Conservation (phyloP, 139 green algal species). For the Chlamydomonas incerta region DNA sequence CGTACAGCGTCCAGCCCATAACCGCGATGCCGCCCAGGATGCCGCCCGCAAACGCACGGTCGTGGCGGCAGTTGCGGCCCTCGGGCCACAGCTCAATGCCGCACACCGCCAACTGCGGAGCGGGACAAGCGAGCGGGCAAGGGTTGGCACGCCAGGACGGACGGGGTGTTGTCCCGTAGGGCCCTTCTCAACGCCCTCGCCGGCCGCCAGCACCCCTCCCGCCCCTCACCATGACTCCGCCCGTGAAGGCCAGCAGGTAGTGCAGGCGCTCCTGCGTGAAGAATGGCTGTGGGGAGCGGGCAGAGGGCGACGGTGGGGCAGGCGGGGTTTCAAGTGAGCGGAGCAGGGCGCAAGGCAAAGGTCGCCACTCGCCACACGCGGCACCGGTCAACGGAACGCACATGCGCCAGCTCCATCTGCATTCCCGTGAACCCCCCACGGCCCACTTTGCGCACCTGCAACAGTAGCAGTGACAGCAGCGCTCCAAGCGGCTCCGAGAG, state of each 20-base stretch:
- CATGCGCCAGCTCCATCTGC: too few relatives aligned
- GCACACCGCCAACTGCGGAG: slow-evolving; percentile 79
- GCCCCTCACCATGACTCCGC: slow-evolving; percentile 84
- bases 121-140: too few relatives aligned
- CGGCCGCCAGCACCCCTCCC: background rate
- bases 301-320: too few relatives aligned
- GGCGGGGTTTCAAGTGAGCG: too few relatives aligned
- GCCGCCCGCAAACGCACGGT: slow-evolving; percentile 69
- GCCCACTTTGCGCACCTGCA: slow-evolving; percentile 53
- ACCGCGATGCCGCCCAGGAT: slow-evolving; percentile 67
- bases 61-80: slow-evolving; percentile 75
- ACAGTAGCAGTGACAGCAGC: slow-evolving; percentile 76
- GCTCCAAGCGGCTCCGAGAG: slow-evolving; percentile 89
- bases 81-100: slow-evolving; percentile 90
- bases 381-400: too few relatives aligned
- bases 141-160: too few relatives aligned
- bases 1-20: slow-evolving; percentile 84
- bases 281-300: slow-evolving; percentile 54
- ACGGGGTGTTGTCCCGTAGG: too few relatives aligned
- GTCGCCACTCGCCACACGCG: too few relatives aligned
- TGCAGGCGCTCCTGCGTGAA: slow-evolving; percentile 71
- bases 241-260: slow-evolving; percentile 82
- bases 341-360: too few relatives aligned
- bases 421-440: too few relatives aligned
- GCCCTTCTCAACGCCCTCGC: too few relatives aligned